phyloP scores from a whole-genome alignment of 139 green algal genomes.

The Mychonastes homosphaera region DNA sequence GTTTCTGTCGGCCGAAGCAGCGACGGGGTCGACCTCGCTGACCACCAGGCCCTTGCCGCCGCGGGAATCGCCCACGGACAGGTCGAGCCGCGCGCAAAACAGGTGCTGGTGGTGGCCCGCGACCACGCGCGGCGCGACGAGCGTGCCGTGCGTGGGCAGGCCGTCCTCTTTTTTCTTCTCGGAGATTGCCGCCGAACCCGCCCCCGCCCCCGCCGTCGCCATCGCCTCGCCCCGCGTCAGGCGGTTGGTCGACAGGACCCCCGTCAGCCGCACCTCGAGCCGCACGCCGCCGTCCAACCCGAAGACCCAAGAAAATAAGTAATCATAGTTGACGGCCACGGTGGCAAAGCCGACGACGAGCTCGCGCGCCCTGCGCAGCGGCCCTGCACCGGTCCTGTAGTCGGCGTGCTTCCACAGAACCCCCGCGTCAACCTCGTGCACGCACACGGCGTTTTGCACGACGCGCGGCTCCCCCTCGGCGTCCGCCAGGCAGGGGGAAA shows the following conservation, averaged over 20 bases:
- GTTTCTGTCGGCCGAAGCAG: not conserved
- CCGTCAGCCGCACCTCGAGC: slow-evolving; percentile 76
- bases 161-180: slow-evolving; percentile 17
- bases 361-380: too few relatives aligned
- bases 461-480: slow-evolving; percentile 28
- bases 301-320: too few relatives aligned
- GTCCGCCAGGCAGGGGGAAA: slow-evolving; percentile 32
- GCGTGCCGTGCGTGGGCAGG: slow-evolving; percentile 25
- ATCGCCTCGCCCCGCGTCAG: slow-evolving; percentile 21
- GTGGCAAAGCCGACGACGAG: too few relatives aligned
- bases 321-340: not conserved
- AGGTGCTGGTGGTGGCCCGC: slow-evolving; percentile 76
- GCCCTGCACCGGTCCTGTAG: slow-evolving; percentile 42
- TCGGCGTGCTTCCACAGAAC: slow-evolving; percentile 83
- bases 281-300: slow-evolving; percentile 65
- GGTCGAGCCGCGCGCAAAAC: slow-evolving; percentile 67
- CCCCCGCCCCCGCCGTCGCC: not conserved
- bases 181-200: not conserved
- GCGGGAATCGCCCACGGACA: slow-evolving; percentile 55
- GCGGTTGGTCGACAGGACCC: slow-evolving; percentile 61
- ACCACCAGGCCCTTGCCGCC: slow-evolving; percentile 52
- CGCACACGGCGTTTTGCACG: slow-evolving; percentile 69
- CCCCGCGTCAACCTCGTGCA: slow-evolving; percentile 83
- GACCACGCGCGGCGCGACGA: slow-evolving; percentile 56
- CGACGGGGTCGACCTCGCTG: slow-evolving; percentile 23